Conservation (phyloP, 495 filamentous ascomycete genomes). For the Podospora bellae-mahoneyi region DNA sequence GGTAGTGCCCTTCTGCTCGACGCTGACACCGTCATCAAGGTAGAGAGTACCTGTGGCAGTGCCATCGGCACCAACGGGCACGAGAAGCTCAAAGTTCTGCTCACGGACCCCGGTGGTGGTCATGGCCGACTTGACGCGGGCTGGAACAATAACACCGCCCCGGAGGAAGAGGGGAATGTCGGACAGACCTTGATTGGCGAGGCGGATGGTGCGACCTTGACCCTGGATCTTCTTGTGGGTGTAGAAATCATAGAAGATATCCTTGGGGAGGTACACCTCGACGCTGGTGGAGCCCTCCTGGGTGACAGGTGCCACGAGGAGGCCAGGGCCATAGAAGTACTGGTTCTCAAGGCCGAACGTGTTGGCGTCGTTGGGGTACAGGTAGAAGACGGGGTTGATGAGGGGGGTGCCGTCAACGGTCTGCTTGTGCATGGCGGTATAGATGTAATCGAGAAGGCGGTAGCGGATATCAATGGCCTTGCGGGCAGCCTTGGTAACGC, state of each 20-base stretch:
- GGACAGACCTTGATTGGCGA: conserved; percentile 55
- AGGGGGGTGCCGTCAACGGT: conserved; percentile 64
- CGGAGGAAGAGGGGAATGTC: conserved; percentile 71
- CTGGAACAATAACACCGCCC: conserved; percentile 67
- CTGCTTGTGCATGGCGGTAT: conserved; percentile 68
- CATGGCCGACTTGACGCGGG: conserved; percentile 58
- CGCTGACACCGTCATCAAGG: conserved; percentile 58
- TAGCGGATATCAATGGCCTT: conserved; percentile 75
- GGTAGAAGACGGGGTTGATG: conserved; percentile 66
- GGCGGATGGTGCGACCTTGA: conserved; percentile 48
- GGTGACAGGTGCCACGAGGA: conserved; percentile 73
- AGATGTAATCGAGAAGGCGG: conserved; percentile 75
- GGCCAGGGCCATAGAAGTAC: conserved; percentile 60
- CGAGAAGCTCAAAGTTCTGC: conserved; percentile 64
- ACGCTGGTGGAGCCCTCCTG: conserved; percentile 61
- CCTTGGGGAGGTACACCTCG: conserved; percentile 68
- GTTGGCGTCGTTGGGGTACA: conserved; percentile 64
- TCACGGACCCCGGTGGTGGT: conserved; percentile 68
- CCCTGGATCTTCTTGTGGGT: conserved; percentile 58
- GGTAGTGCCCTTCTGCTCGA: conserved; percentile 48
- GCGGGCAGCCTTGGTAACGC: conserved; percentile 61
- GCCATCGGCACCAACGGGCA: conserved; percentile 56
- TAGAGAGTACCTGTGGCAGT: conserved; percentile 48
- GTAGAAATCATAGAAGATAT: conserved; percentile 76
- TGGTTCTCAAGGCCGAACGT: conserved; percentile 61